Evolutionary conservation across 2,329 filamentous ascomycete genomes (phyloP), one percentile per base, ranked within the genome.

Genomic region (Dactylonectria macrodidyma): DNA sequence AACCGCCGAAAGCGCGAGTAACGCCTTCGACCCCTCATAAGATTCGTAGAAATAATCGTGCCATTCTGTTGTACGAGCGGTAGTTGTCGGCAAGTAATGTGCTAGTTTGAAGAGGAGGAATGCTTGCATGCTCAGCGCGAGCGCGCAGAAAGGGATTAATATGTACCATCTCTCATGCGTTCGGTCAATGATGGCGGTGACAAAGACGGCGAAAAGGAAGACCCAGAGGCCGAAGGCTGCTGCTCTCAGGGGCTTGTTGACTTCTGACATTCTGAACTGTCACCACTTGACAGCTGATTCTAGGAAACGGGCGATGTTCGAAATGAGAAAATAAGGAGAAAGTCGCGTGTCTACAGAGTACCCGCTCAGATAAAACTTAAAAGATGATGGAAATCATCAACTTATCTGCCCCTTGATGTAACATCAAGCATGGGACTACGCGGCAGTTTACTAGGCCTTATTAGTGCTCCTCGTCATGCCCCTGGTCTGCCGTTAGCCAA

Each of bases 51-150:
- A 73, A 62, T 72, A 72, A 0, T 22, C 22, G 22, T 65, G 64
- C 26, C 65, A 68, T 19, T 55, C 50, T 6, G 24, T 61, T 1
- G 67, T 64, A 19, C 50, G 14, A 6, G 26, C 41, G 5, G 60
- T 41, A 6, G 62, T 19, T 2, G 34, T 7, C 12, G 66, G 59
- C 22, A 75, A 57, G 48, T 70, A 69, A 3, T 68, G 67, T 12
- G 69, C 70, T n/a, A 61, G 57, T 8, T 75, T 76, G 59, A 73
- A 67, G n/a, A 76, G 48, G 38, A 76, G 71, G 34, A 76, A 76
- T 9, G 60, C 34, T 48, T 73, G 65, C 12, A 76, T 50, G 7
- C 48, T 51, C 26, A 72, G 50, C 2, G 68, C 41, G 48, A 73
- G 41, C 19, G 63, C 50, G 6, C 67, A 22, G 8, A 65, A 14